These are phyloP conservation scores for Mycena venus DNA, from an alignment of 768 basidiomycete species.

Conservation along the genomic window DNA sequence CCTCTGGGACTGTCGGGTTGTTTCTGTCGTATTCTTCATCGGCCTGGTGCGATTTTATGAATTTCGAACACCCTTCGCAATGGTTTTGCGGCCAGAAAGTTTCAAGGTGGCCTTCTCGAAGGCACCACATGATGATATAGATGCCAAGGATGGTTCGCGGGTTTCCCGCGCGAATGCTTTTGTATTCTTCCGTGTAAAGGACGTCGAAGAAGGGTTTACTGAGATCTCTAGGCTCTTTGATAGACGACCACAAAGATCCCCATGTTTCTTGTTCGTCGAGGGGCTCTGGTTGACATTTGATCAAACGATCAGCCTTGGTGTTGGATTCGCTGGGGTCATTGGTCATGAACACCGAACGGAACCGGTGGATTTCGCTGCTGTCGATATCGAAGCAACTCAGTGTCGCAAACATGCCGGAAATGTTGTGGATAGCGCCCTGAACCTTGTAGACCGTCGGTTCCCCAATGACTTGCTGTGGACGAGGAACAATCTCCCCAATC, in stretches of 20 bases:
- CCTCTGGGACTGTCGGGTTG: neutral
- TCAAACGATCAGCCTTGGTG: conserved; percentile 1
- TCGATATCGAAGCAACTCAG: conserved; percentile 17
- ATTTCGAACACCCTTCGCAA: neutral
- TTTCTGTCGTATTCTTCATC: neutral
- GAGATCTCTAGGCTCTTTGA: neutral
- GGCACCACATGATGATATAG: conserved; percentile 14
- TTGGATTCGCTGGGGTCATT: neutral
- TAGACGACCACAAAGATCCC: neutral
- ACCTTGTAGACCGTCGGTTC: neutral
- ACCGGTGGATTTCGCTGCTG: neutral
- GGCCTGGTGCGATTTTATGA: neutral
- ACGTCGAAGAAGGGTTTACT: neutral
- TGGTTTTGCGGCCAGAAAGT: neutral
- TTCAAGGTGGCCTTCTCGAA: neutral
- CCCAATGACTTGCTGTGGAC: neutral
- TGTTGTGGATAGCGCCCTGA: neutral
- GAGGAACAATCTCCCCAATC: neutral
- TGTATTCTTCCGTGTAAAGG: conserved; percentile 25
- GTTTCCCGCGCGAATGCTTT: conserved; percentile 6
- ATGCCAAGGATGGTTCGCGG: conserved; percentile 1
- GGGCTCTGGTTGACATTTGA: neutral
- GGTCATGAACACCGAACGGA: neutral
- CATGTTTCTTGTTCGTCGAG: neutral
- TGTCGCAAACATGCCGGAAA: conserved; percentile 4